Evolutionary conservation across 2,329 filamentous ascomycete genomes (phyloP).

Genomic region (Cladobotryum protrusum): DNA sequence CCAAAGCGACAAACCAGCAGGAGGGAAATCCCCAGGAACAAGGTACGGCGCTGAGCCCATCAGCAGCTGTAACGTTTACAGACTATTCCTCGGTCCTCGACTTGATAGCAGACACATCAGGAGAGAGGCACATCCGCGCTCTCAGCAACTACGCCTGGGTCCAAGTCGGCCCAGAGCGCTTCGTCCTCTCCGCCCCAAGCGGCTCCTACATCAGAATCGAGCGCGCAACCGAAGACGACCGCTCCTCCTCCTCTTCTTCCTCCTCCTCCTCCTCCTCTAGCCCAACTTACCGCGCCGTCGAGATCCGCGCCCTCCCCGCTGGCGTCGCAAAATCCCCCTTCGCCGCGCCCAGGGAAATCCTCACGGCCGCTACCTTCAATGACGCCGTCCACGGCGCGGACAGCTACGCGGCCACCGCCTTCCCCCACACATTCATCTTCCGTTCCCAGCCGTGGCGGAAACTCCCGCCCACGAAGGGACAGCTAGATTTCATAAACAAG

Average conservation of each 20-base stretch:
- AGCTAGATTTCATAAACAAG: conserved; percentile 67
- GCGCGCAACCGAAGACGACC: conserved; percentile 22
- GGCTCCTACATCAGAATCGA: conserved; percentile 57
- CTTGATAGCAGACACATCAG: conserved; percentile 73
- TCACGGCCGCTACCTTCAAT: conserved; percentile 57
- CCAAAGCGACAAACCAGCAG: conserved; percentile 27
- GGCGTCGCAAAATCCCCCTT: conserved; percentile 51
- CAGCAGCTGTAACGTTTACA: conserved; percentile 64
- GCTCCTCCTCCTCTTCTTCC: conserved; percentile 13
- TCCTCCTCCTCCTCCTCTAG: conserved; percentile 1
- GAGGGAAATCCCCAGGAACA: conserved; percentile 9
- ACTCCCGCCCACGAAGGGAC: conserved; percentile 54
- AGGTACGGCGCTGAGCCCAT: conserved; percentile 11
- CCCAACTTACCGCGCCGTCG: conserved; percentile 37
- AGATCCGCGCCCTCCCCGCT: conserved; percentile 42
- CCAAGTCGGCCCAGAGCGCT: conserved; percentile 61
- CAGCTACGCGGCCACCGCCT: conserved; percentile 64
- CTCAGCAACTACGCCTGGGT: conserved; percentile 81
- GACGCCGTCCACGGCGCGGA: conserved; percentile 81
- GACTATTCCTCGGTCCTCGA: conserved; percentile 92
- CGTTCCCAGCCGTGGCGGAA: conserved; percentile 65
- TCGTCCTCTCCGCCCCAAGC: conserved; percentile 60
- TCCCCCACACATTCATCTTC: conserved; percentile 61
- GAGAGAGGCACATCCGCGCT: conserved; percentile 70
- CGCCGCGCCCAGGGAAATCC: conserved; percentile 62